Percentiles rank a stretch among this genome's conserved stretches.
phyloP scores from a whole-genome alignment of 2,329 filamentous ascomycete species.

The Monilinia fructicola region DNA sequence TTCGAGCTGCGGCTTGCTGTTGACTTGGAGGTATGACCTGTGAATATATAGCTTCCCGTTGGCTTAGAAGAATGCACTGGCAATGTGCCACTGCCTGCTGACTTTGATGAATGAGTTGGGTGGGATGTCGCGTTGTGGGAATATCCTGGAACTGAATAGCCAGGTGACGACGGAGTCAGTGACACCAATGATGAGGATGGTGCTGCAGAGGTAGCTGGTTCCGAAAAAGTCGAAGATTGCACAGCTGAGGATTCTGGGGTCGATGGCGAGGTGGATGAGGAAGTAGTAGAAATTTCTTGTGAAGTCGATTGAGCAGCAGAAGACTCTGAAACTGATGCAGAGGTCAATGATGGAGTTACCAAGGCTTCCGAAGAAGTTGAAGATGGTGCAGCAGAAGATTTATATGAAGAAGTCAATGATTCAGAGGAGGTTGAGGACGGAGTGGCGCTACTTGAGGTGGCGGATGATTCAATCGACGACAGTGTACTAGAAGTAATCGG shows the following conservation, averaged over 20 bases:
- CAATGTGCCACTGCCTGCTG: constrained; percentile 4
- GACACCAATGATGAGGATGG: neutral
- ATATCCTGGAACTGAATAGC: neutral
- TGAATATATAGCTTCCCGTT: neutral
- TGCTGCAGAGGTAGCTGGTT: neutral
- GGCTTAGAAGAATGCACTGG: constrained; percentile 4
- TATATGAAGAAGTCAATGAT: neutral
- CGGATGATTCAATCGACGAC: too few species aligned
- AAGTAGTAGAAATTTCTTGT: neutral
- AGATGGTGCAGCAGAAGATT: neutral
- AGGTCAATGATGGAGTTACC: neutral
- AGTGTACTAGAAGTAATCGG: neutral
- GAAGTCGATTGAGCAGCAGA: constrained; percentile 3
- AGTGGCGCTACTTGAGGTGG: too few species aligned
- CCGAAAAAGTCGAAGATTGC: neutral
- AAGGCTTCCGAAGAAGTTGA: neutral
- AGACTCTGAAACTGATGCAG: neutral
- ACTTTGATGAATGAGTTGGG: neutral
- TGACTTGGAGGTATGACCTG: neutral
- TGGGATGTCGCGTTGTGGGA: constrained; percentile 1
- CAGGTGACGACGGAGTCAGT: neutral
- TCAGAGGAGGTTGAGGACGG: constrained; percentile 10
- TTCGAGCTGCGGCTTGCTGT: neutral
- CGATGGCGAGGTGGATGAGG: neutral
- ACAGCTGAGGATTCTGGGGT: neutral